phyloP scores from a whole-genome alignment of 345 rosid genomes.

The Lumnitzera littorea region DNA sequence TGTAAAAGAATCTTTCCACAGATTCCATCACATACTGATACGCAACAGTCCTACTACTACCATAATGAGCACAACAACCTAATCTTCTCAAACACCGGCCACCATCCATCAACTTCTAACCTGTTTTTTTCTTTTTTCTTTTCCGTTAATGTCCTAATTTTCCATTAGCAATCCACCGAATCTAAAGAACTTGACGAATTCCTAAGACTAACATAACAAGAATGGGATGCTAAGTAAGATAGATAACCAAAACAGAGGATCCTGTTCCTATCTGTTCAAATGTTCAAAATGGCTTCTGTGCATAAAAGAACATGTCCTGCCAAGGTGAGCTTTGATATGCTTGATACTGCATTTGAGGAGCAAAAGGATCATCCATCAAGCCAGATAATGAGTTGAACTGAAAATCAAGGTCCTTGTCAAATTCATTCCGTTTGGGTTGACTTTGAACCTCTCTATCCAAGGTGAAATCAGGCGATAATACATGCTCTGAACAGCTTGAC shows the following conservation, averaged over 20 bases:
- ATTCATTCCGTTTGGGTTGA: constrained; percentile 35
- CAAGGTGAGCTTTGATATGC: constrained; percentile 27
- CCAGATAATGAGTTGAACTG: constrained; percentile 18
- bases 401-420: constrained; percentile 17
- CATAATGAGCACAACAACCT: too few species aligned
- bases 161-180: constrained; percentile 1
- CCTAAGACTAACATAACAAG: constrained; percentile 1
- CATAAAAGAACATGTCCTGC: constrained; percentile 30
- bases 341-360: constrained; percentile 28
- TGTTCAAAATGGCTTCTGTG: constrained; percentile 20
- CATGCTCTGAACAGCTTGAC: constrained; percentile 64
- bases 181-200: background rate
- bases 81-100: too few species aligned
- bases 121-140: too few species aligned
- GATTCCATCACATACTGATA: too few species aligned
- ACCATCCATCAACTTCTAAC: too few species aligned
- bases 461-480: constrained; percentile 41
- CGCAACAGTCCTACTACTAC: too few species aligned
- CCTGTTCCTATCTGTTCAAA: background rate
- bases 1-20: too few species aligned
- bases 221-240: background rate
- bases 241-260: background rate
- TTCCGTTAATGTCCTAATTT: background rate
- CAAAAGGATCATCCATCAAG: constrained; percentile 46
- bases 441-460: constrained; percentile 53